A percentile compares a stretch with the other conserved stretches of the same genome.
phyloP scores from a whole-genome alignment of 2,329 filamentous ascomycete genomes.

The Metarhizium rileyi region DNA sequence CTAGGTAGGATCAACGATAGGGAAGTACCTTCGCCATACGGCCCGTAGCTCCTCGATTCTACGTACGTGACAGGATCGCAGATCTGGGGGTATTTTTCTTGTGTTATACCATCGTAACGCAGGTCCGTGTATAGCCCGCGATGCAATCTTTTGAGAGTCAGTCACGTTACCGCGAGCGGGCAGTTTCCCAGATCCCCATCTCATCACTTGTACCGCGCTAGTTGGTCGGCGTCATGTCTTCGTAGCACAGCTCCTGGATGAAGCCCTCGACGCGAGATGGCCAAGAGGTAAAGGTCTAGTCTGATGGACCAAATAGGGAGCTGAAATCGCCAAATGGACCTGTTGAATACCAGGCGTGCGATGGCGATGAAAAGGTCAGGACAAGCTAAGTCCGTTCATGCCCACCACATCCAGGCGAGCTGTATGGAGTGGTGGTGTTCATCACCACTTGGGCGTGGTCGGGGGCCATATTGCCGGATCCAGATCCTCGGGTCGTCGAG shows the following conservation, averaged over 20 bases:
- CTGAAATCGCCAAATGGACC: not conserved
- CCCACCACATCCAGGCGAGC: conserved; percentile 21
- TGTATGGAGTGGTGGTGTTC: conserved; percentile 6
- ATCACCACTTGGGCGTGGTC: conserved; percentile 19
- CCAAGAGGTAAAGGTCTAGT: not conserved
- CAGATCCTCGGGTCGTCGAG: conserved; percentile 37
- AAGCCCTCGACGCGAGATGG: not conserved
- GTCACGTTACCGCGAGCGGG: conserved; percentile 17
- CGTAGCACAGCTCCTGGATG: no score
- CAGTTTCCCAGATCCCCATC: conserved; percentile 21
- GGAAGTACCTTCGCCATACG: conserved; percentile 46
- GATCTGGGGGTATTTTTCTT: not conserved
- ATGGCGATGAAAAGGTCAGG: conserved; percentile 18
- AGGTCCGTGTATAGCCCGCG: conserved; percentile 63
- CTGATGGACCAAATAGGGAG: not conserved
- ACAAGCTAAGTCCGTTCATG: conserved; percentile 22
- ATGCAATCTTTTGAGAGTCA: conserved; percentile 42
- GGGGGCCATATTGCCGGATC: conserved; percentile 29
- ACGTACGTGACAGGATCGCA: not conserved
- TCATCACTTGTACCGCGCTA: conserved; percentile 22
- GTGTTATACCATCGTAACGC: conserved; percentile 50
- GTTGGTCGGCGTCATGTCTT: not conserved
- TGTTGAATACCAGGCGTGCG: conserved; percentile 2
- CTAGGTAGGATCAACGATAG: no score
- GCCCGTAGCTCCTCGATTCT: conserved; percentile 41